Base-by-base conservation (phyloP, 805 yeast species). In the Starmerella asiatica region DNA sequence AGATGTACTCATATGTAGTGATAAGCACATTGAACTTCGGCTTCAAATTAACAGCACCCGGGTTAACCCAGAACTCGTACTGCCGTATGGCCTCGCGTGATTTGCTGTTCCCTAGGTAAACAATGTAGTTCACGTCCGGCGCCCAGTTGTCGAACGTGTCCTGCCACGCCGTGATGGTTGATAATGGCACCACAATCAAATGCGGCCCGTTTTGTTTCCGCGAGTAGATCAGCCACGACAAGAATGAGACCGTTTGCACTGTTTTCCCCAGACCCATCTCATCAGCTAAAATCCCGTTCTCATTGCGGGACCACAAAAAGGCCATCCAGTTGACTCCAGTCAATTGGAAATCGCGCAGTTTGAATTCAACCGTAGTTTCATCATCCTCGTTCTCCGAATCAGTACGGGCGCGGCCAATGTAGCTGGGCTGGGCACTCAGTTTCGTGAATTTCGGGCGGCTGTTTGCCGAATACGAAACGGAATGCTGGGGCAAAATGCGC, bases 271-370 rank as follows among this genome's bases (percentile, higher is more conserved):
- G 69, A 40, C 98, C 98, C 98, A 91, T 91, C 60, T 91, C 98
- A 65, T 91, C 98, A 4, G 98, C 98, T 31, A 91, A 65, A 37
- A 91, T 91, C 40, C 98, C 97, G 59, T 91, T 91, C 63, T 91
- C 96, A 60, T 88, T 83, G 54, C 96, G 73, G 3, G 94, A 83
- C 98, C 98, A 91, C 45, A 91, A 65, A 58, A 88, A 91, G 0
- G 98, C 98, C 98, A 91, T 91, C 99, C 99, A 91, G 61, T 91
- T 91, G 46, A 91, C 70, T 41, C 99, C 99, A 0, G 98, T 91
- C 58, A 91, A 70, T 65, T 91, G 99, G 71, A 91, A 91, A 63
- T 91, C 98, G 58, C 98, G 75, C 48, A 91, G 69, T 7, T 23
- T 23, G 11, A 23, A 23, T 11, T 23, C 26, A n/a, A n/a, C n/a